A percentile compares a stretch with the other conserved stretches of the same genome.
phyloP scores from a whole-genome alignment of 257 asterid species.

The Primulina tabacum region DNA sequence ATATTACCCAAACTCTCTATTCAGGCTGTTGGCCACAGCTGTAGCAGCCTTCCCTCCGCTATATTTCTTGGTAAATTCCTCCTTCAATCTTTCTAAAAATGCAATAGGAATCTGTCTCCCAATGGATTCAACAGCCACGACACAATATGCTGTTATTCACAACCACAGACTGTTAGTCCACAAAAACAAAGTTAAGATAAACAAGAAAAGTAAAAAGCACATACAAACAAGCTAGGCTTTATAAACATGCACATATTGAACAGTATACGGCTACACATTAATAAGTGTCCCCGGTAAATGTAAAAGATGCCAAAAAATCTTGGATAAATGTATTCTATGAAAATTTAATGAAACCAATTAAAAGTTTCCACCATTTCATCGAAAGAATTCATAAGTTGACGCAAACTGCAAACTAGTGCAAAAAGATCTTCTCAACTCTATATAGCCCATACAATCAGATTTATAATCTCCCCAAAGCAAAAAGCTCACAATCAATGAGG shows the following conservation, averaged over 20 bases:
- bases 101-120: slow-evolving; percentile 86
- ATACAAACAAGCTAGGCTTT: not conserved
- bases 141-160: slow-evolving; percentile 58
- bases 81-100: slow-evolving; percentile 69
- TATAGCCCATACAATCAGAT: not conserved
- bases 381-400: not conserved
- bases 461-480: not conserved
- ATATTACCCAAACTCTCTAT: slow-evolving; percentile 72
- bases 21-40: slow-evolving; percentile 72
- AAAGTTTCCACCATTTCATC: not conserved
- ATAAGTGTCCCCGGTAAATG: not conserved
- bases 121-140: slow-evolving; percentile 82
- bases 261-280: not conserved
- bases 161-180: slow-evolving; percentile 21
- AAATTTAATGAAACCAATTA: not conserved
- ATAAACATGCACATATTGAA: not conserved
- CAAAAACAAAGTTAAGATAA: not conserved
- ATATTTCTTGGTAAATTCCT: slow-evolving; percentile 74
- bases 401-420: not conserved
- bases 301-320: not conserved
- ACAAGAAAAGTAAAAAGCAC: not conserved
- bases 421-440: not conserved
- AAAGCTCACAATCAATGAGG: not conserved
- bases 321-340: not conserved
- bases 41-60: slow-evolving; percentile 91